Base-by-base conservation (phyloP, 305 asterid genomes). In the Petunia hybrid region DNA sequence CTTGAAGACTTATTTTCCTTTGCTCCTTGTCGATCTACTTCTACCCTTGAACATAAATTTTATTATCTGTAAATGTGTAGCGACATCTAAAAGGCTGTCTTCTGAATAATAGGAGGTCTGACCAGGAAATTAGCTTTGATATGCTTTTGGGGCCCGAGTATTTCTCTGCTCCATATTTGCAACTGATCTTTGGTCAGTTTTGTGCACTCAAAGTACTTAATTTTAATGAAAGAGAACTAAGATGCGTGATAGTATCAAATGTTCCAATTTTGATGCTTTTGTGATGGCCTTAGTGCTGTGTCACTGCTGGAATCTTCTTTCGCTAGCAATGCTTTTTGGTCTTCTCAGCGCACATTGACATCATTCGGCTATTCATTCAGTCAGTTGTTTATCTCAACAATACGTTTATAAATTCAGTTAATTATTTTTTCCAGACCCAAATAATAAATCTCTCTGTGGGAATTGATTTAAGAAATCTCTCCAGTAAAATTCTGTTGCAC, bases 51-150 rank as follows among this genome's bases (percentile, higher is more conserved):
- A 71, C 62, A 71, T 71, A 51, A 48, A 73, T 73, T 35, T 71
- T 73, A 13, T 14, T 6, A 71, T 73, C 78, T 62, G 7, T 12
- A 46, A 51, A 73, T 14, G 35, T 51, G 62, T 73, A 48, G 62
- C 51, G 78, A 73, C 78, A 48, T 51, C 45, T 31, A 73, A 73
- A 62, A 73, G 78, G 78, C 62, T 71, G 78, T 35, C 55, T 73
- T 73, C 62, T 48, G 62, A 73, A 35, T 73, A 73, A 73, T 48
- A 35, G 51, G 78, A 73, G 62, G 13, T 73, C 62, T 73, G 62
- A 73, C 78, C 78, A 48, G 35, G 78, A 73, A 71, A 48, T 48
- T 73, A 73, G 78, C 13, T 73, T 35, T 12, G 2, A n/a, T 42
- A 7, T 42, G 36, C 43, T 68, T 68, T 42, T 68, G 75, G 75